Conservation (phyloP, 805 yeast genomes). For the Allodekkera sacchari region DNA sequence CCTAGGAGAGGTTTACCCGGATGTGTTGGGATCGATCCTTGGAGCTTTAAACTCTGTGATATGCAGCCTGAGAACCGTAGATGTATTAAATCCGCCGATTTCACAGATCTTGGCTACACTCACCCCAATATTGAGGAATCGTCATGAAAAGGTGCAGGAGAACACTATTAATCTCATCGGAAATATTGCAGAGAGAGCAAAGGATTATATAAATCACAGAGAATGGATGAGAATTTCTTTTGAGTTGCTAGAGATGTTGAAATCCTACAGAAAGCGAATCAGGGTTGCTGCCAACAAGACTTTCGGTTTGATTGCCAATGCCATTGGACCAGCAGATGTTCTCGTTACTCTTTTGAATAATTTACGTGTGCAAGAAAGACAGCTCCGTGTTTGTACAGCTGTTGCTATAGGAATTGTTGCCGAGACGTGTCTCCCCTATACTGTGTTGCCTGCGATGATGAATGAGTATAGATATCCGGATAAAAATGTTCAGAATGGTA, state of each 20-base stretch:
- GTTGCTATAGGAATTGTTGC: slow-evolving; percentile 98
- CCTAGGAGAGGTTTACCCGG: slow-evolving; percentile 91
- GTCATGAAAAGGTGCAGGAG: slow-evolving; percentile 88
- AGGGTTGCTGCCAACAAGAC: slow-evolving; percentile 82
- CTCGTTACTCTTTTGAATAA: slow-evolving; percentile 76
- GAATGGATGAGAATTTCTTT: slow-evolving; percentile 98
- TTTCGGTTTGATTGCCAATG: slow-evolving; percentile 84
- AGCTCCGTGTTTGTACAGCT: slow-evolving; percentile 91
- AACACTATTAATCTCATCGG: slow-evolving; percentile 74
- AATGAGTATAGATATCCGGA: slow-evolving; percentile 92
- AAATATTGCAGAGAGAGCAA: slow-evolving; percentile 66
- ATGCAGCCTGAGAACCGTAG: slow-evolving; percentile 43
- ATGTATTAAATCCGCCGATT: slow-evolving; percentile 68
- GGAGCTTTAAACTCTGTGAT: slow-evolving; percentile 62
- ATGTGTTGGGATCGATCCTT: slow-evolving; percentile 79
- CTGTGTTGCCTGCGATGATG: slow-evolving; percentile 90
- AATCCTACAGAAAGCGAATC: slow-evolving; percentile 67
- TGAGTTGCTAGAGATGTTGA: slow-evolving; percentile 81
- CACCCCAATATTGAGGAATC: slow-evolving; percentile 83
- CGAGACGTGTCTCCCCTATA: slow-evolving; percentile 84
- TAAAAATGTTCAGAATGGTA: slow-evolving; percentile 90
- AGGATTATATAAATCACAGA: slow-evolving; percentile 77
- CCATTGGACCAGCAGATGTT: slow-evolving; percentile 95
- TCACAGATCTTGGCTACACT: slow-evolving; percentile 77
- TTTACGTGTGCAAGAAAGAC: slow-evolving; percentile 89